Base-by-base conservation (phyloP, 2,329 filamentous ascomycete species). In the Talaromyces islandicus region DNA sequence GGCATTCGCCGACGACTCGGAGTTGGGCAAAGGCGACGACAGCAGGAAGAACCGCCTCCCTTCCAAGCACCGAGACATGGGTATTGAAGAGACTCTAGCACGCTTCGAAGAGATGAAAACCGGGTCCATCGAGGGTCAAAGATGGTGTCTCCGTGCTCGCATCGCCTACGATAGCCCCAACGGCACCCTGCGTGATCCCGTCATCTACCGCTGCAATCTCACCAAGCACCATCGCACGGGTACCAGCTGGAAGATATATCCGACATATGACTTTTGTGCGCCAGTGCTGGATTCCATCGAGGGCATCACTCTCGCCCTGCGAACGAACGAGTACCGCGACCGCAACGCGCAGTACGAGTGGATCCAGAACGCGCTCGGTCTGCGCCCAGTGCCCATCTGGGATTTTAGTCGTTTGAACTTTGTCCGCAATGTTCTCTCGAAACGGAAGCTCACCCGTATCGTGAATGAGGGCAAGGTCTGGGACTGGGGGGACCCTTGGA, bases 31-130 rank as follows among this genome's bases (percentile, higher is more conserved):
- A 46, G 94, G 97, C 90, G 73, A 51, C 14, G 48, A 52, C 14
- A 9, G 11, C 12, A 21, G 46, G 35, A 52, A 30, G 12, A 29
- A 35, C 10, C 14, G 30, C 17, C 12, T 41, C 7, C 7, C 21
- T 5, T 25, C 17, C 14, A 19, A 24, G 10, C 86, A 90, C 70
- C 88, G 94, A 58, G 89, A 95, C 57, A 85, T 88, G 59, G 81
- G 84, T 25, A 80, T 91, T 50, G 92, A 96, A 76, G 91, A 96
- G 76, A 96, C 88, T 69, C 78, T 97, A 67, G 85, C 86, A 56
- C 89, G 88, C 67, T 95, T 97, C 67, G 88, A 92, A 70, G 90
- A 93, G 81, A 99, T 97, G 94, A 95, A 92, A 81, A 83, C 84
- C 60, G 92, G 89, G 43, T 88, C 86, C 2, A 84, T 88, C 51